A percentile compares a stretch with the other conserved stretches of the same genome.
Evolutionary conservation across 177 flowering plant genomes (phyloP).

Genomic region (Vitis hybrid): DNA sequence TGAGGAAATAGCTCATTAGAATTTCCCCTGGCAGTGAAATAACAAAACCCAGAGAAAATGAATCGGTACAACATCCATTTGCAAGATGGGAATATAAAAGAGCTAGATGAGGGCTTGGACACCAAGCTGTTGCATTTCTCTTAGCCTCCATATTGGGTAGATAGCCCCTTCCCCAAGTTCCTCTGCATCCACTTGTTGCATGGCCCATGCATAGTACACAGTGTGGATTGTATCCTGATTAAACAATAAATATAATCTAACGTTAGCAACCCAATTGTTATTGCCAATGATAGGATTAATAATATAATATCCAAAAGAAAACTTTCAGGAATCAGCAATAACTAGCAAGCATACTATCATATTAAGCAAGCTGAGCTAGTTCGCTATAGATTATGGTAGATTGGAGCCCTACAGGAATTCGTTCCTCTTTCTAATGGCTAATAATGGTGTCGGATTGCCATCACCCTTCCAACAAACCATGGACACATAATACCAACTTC

Average conservation of each 20-base stretch:
- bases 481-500: too few species aligned
- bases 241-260: background rate
- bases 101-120: slow-evolving; percentile 32
- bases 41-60: slow-evolving; percentile 16
- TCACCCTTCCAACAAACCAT: too few species aligned
- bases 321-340: too few species aligned
- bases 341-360: too few species aligned
- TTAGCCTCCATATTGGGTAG: slow-evolving; percentile 77
- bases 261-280: background rate
- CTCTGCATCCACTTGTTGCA: slow-evolving; percentile 78
- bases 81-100: background rate
- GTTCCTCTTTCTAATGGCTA: too few species aligned
- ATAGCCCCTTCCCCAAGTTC: slow-evolving; percentile 72
- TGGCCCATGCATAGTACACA: slow-evolving; percentile 85
- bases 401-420: too few species aligned
- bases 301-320: background rate
- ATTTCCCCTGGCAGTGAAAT: background rate
- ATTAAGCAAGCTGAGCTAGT: too few species aligned
- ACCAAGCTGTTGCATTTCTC: slow-evolving; percentile 37
- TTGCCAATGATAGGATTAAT: background rate
- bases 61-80: slow-evolving; percentile 8
- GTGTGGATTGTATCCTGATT: slow-evolving; percentile 87
- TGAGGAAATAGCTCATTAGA: too few species aligned
- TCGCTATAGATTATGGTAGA: too few species aligned
- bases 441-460: too few species aligned